Percentiles rank a stretch among this genome's conserved stretches.
Conservation (phyloP, 2,329 filamentous ascomycete species). For the Leptographium radiaticola region DNA sequence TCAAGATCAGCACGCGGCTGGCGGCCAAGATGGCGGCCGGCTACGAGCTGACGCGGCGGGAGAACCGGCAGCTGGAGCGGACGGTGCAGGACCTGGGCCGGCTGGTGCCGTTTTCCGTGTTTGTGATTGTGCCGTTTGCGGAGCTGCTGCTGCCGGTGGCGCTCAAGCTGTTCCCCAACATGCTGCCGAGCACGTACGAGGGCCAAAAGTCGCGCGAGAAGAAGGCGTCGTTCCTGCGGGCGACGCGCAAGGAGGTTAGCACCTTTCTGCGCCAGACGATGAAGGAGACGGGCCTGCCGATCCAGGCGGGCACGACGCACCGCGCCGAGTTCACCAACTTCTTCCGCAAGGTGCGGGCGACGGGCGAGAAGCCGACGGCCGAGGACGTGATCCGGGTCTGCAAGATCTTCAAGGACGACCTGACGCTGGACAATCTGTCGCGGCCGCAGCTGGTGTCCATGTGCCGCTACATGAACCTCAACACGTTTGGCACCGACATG, state of each 20-base stretch:
- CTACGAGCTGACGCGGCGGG: constrained; percentile 88
- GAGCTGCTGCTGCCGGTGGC: constrained; percentile 86
- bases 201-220: constrained; percentile 79
- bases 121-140: constrained; percentile 92
- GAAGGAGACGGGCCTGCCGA: constrained; percentile 81
- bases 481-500: constrained; percentile 92
- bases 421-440: constrained; percentile 93
- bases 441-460: constrained; percentile 92
- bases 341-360: constrained; percentile 89
- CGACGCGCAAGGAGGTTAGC: constrained; percentile 88
- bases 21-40: constrained; percentile 96
- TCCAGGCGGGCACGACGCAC: constrained; percentile 72
- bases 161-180: constrained; percentile 89
- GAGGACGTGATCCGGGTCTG: constrained; percentile 97
- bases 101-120: constrained; percentile 89
- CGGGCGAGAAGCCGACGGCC: constrained; percentile 76
- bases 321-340: constrained; percentile 92
- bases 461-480: constrained; percentile 96
- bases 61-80: constrained; percentile 81
- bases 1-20: constrained; percentile 81
- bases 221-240: constrained; percentile 69
- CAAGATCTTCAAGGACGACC: constrained; percentile 96
- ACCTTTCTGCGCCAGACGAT: constrained; percentile 78
- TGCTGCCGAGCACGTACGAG: constrained; percentile 95
- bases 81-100: constrained; percentile 90